These are phyloP conservation scores for Candida pini DNA, from an alignment of 805 yeast genomes.

Conservation along the genomic window DNA sequence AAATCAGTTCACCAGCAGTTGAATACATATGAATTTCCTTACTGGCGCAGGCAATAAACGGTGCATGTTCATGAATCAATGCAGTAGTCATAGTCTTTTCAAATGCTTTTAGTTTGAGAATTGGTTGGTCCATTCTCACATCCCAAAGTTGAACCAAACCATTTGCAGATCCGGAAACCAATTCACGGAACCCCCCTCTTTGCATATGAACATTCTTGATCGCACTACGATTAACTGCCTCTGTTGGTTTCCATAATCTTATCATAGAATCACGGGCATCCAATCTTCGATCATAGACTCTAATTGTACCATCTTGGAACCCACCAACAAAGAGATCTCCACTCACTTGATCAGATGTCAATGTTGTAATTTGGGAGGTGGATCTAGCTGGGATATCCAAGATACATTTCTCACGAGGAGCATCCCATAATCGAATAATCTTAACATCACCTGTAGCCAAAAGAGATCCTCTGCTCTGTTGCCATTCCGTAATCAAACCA, in stretches of 20 bases:
- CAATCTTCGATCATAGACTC: slow-evolving; percentile 86
- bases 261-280: slow-evolving; percentile 85
- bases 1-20: slow-evolving; percentile 70
- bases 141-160: slow-evolving; percentile 91
- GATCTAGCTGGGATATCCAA: slow-evolving; percentile 89
- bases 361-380: slow-evolving; percentile 76
- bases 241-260: slow-evolving; percentile 65
- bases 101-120: slow-evolving; percentile 53
- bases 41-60: slow-evolving; percentile 84
- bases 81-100: slow-evolving; percentile 55
- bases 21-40: slow-evolving; percentile 77
- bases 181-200: slow-evolving; percentile 90
- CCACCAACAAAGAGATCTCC: slow-evolving; percentile 90
- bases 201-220: slow-evolving; percentile 87
- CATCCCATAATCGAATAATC: slow-evolving; percentile 92
- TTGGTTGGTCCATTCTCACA: slow-evolving; percentile 68
- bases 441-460: slow-evolving; percentile 94
- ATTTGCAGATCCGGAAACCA: slow-evolving; percentile 76
- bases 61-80: slow-evolving; percentile 94
- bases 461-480: slow-evolving; percentile 87
- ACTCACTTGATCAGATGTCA: slow-evolving; percentile 93
- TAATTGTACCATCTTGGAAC: slow-evolving; percentile 80
- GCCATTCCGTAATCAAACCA: slow-evolving; percentile 92
- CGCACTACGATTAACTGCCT: slow-evolving; percentile 14
- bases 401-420: slow-evolving; percentile 83